Percentiles rank a stretch among this genome's conserved stretches.
phyloP scores from a whole-genome alignment of 148 eudicot species.

The Vaccinium vitisidaea region DNA sequence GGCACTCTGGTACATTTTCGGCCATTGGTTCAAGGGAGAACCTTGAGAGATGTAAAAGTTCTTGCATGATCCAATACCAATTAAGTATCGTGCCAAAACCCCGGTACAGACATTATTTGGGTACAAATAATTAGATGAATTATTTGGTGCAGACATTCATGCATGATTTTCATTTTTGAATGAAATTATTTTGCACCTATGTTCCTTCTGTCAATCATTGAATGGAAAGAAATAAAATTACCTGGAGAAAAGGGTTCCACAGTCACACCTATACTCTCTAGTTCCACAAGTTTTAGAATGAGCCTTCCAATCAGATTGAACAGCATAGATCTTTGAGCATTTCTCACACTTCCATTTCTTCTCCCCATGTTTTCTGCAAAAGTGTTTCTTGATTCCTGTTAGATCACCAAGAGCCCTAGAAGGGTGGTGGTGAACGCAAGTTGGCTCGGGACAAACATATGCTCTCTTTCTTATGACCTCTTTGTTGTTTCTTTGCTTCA shows the following conservation, averaged over 20 bases:
- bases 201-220: neutral
- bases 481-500: slow-evolving; percentile 62
- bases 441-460: slow-evolving; percentile 85
- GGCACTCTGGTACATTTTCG: neutral
- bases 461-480: slow-evolving; percentile 54
- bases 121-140: neutral
- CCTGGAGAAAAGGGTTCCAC: slow-evolving; percentile 94
- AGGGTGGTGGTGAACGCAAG: slow-evolving; percentile 84
- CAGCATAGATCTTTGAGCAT: slow-evolving; percentile 89
- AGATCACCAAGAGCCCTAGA: slow-evolving; percentile 93
- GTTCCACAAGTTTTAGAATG: slow-evolving; percentile 92
- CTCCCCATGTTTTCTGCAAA: slow-evolving; percentile 86
- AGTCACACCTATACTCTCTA: slow-evolving; percentile 87
- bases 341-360: slow-evolving; percentile 89
- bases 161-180: too few species aligned
- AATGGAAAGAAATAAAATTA: slow-evolving; percentile 15
- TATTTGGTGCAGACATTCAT: too few species aligned
- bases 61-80: neutral
- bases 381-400: slow-evolving; percentile 94
- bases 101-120: neutral
- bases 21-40: neutral
- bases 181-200: too few species aligned
- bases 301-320: slow-evolving; percentile 97
- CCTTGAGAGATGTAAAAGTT: neutral
- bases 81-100: neutral